These are phyloP conservation scores for Vaccinium myrtillus DNA, from an alignment of 148 eudicot species.

Conservation along the genomic window DNA sequence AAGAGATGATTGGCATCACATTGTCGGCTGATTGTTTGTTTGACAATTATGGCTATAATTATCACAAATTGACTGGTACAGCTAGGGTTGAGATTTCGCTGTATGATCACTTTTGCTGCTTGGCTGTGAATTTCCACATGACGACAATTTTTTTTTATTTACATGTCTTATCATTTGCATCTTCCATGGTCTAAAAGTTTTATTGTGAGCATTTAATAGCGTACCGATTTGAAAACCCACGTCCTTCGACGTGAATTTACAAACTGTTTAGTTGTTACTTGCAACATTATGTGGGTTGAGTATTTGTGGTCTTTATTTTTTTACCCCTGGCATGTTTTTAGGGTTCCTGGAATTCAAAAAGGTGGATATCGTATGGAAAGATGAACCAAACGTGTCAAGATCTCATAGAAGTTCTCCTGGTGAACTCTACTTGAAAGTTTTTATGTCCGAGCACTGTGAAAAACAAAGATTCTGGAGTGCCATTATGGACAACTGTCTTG, in stretches of 20 bases:
- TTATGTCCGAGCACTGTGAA: constrained; percentile 46
- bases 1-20: not conserved
- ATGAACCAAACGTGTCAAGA: constrained; percentile 37
- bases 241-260: not conserved
- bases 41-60: too few species aligned
- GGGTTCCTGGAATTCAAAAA: constrained; percentile 72
- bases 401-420: constrained; percentile 35
- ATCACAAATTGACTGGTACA: not conserved
- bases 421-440: constrained; percentile 64
- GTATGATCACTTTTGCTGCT: not conserved
- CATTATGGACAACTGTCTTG: constrained; percentile 65
- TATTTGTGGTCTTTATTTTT: not conserved
- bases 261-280: not conserved
- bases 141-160: not conserved
- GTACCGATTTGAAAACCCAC: not conserved
- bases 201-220: not conserved
- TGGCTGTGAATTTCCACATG: not conserved
- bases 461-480: constrained; percentile 52
- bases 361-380: constrained; percentile 85
- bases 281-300: not conserved
- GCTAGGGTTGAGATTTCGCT: not conserved
- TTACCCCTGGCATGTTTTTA: constrained; percentile 19
- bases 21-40: not conserved
- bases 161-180: not conserved
- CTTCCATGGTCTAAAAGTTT: constrained; percentile 9